Conservation (phyloP, 768 basidiomycete species). For the Tricholoma hemisulphureum region DNA sequence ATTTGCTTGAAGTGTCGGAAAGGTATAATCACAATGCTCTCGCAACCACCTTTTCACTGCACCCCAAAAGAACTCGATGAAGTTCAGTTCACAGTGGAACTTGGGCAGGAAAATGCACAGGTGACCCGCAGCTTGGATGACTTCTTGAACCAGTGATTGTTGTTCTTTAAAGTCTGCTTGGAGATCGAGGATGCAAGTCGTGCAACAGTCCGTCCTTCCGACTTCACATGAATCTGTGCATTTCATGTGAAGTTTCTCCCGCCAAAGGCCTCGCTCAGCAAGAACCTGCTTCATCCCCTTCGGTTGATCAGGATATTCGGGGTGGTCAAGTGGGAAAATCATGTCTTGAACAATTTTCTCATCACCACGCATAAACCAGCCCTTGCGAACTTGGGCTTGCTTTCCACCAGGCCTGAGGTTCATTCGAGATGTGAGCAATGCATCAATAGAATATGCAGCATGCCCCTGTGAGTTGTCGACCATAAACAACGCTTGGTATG, state of each 20-base stretch:
- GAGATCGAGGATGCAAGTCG: slow-evolving; percentile 15
- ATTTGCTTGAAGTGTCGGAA: slow-evolving; percentile 2
- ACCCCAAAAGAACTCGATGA: slow-evolving; percentile 10
- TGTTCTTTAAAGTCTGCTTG: slow-evolving; percentile 22
- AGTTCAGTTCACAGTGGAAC: slow-evolving; percentile 13
- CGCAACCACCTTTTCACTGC: slow-evolving; percentile 1
- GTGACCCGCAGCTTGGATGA: slow-evolving; percentile 21
- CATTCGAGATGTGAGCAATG: slow-evolving; percentile 34
- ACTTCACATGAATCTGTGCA: slow-evolving; percentile 17
- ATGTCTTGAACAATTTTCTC: slow-evolving; percentile 29
- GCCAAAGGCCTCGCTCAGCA: slow-evolving; percentile 14
- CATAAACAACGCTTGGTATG: slow-evolving; percentile 34
- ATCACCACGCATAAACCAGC: slow-evolving; percentile 30
- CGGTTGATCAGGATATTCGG: slow-evolving; percentile 22
- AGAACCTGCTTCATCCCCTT: slow-evolving; percentile 24
- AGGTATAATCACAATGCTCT: slow-evolving; percentile 5
- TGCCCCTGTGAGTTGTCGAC: slow-evolving; percentile 44
- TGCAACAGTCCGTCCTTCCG: slow-evolving; percentile 11
- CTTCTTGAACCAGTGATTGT: slow-evolving; percentile 22
- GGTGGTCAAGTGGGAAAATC: slow-evolving; percentile 35
- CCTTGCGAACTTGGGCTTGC: slow-evolving; percentile 32
- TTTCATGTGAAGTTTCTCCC: slow-evolving; percentile 9
- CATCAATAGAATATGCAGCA: slow-evolving; percentile 35
- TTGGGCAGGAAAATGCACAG: slow-evolving; percentile 22
- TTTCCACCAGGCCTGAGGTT: slow-evolving; percentile 39